Conservation (phyloP, 192 early-diverging fungal genomes). For the Pilaira anomala region DNA sequence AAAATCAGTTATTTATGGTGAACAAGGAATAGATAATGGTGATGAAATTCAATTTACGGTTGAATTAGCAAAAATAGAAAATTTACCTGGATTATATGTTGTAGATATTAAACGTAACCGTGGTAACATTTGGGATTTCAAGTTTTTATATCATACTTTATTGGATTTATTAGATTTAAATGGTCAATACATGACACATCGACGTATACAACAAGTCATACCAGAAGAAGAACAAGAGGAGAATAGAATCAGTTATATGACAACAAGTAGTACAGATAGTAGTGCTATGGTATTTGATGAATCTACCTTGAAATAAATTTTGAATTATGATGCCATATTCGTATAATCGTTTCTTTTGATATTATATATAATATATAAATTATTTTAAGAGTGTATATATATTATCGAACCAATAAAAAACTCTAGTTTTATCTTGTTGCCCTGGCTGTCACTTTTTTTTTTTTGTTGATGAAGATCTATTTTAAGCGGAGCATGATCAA, state of each 20-base stretch:
- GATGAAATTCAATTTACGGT: slow-evolving; percentile 87
- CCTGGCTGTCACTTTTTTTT: no score
- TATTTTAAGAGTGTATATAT: no score
- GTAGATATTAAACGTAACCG: slow-evolving; percentile 70
- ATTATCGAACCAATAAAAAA: no score
- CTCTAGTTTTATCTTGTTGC: no score
- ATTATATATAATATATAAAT: no score
- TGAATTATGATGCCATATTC: no score
- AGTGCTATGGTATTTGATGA: slow-evolving; percentile 13
- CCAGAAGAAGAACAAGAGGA: not conserved
- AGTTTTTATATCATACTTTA: slow-evolving; percentile 68
- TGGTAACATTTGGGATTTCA: slow-evolving; percentile 77
- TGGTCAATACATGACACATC: slow-evolving; percentile 31
- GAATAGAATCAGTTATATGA: slow-evolving; percentile 13
- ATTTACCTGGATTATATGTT: slow-evolving; percentile 73
- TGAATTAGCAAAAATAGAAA: slow-evolving; percentile 89
- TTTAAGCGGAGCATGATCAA: slow-evolving; percentile 8
- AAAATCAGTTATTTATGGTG: slow-evolving; percentile 51
- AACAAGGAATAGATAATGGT: slow-evolving; percentile 52
- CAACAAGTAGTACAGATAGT: slow-evolving; percentile 14
- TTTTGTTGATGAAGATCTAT: no score
- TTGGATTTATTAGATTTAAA: slow-evolving; percentile 48
- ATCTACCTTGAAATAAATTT: no score
- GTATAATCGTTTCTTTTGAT: no score
- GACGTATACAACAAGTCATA: not conserved